A percentile compares a stretch with the other conserved stretches of the same genome.
These are phyloP conservation scores for Arthrobotrys pseudoclavata DNA, from an alignment of 2,329 filamentous ascomycete species.

Conservation along the genomic window DNA sequence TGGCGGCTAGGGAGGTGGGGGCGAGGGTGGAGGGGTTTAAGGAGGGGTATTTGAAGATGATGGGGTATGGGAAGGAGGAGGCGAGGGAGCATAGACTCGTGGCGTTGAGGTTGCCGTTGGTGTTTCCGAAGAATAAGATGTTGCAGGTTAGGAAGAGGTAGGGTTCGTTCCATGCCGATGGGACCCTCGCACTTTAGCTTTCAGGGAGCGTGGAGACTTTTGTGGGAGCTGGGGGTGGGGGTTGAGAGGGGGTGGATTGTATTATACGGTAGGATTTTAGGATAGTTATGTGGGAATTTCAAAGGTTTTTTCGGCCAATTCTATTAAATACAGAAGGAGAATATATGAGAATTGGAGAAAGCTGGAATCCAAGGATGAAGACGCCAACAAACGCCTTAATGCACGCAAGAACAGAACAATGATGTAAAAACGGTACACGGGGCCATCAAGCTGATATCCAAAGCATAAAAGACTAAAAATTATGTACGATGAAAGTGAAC, in stretches of 20 bases:
- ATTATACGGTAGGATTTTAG: slow-evolving; percentile 7
- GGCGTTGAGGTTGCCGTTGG: slow-evolving; percentile 80
- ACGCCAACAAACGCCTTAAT: slow-evolving; percentile 7
- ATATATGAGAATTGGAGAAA: background rate
- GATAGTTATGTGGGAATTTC: background rate
- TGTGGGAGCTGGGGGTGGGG: too few relatives aligned
- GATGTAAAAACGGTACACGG: background rate
- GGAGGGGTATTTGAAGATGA: slow-evolving; percentile 69
- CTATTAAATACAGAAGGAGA: background rate
- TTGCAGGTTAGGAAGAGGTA: slow-evolving; percentile 62
- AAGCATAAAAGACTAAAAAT: background rate
- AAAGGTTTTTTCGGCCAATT: background rate
- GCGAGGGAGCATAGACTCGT: slow-evolving; percentile 76
- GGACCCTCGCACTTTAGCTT: too few relatives aligned
- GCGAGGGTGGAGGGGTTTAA: slow-evolving; percentile 72
- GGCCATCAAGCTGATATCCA: background rate
- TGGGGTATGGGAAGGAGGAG: slow-evolving; percentile 74
- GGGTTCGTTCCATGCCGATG: background rate
- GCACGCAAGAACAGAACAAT: background rate
- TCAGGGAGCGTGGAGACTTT: too few relatives aligned
- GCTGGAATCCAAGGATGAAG: background rate
- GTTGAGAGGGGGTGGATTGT: slow-evolving; percentile 1
- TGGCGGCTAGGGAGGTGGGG: slow-evolving; percentile 81
- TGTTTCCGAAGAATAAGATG: slow-evolving; percentile 78
- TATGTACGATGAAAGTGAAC: background rate